Conservation (phyloP, 805 yeast species). For the Lipomyces sp. region DNA sequence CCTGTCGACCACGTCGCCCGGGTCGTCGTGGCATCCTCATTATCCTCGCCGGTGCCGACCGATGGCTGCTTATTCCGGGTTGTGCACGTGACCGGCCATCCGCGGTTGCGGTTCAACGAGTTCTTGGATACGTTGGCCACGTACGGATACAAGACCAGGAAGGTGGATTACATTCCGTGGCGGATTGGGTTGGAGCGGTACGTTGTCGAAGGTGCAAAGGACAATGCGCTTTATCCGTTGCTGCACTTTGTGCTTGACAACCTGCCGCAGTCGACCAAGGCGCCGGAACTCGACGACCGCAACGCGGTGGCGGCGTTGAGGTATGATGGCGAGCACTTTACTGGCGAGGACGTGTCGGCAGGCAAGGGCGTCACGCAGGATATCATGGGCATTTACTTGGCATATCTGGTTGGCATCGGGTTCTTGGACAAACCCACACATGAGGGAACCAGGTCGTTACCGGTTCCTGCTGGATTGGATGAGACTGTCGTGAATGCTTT, state of each 20-base stretch:
- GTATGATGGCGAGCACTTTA: slow-evolving; percentile 59
- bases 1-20: slow-evolving; percentile 99
- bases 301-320: slow-evolving; percentile 76
- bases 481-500: slow-evolving; percentile 47
- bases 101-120: slow-evolving; percentile 80
- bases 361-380: slow-evolving; percentile 77
- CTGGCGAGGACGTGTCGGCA: slow-evolving; percentile 66
- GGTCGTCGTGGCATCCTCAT: slow-evolving; percentile 79
- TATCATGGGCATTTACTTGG: slow-evolving; percentile 74
- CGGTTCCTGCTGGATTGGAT: slow-evolving; percentile 56
- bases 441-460: slow-evolving; percentile 53
- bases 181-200: slow-evolving; percentile 71
- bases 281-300: slow-evolving; percentile 90
- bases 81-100: slow-evolving; percentile 97
- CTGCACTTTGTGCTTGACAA: slow-evolving; percentile 93
- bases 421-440: slow-evolving; percentile 68
- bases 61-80: slow-evolving; percentile 67
- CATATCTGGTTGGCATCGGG: slow-evolving; percentile 79
- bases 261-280: slow-evolving; percentile 86
- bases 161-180: slow-evolving; percentile 79
- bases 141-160: slow-evolving; percentile 73
- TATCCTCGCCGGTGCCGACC: slow-evolving; percentile 68
- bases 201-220: slow-evolving; percentile 69
- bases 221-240: slow-evolving; percentile 85
- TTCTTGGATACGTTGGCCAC: slow-evolving; percentile 66